phyloP scores from a whole-genome alignment of 2,329 filamentous ascomycete species.

The Verticillium nubilum region DNA sequence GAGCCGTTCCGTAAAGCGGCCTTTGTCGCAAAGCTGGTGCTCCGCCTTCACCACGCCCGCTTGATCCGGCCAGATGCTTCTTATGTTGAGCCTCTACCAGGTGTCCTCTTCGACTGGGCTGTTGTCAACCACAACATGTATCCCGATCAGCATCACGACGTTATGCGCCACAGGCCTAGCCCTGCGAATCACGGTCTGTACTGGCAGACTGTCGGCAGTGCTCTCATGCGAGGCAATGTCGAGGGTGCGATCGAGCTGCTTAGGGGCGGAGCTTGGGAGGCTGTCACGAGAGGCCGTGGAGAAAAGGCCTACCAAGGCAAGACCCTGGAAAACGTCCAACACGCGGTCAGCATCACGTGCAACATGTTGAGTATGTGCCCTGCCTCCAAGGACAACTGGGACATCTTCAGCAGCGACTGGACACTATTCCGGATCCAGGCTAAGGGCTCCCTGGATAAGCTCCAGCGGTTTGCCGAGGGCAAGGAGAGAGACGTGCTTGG shows the following conservation, averaged over 20 bases:
- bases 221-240: conserved; percentile 71
- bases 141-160: conserved; percentile 58
- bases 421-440: conserved; percentile 74
- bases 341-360: conserved; percentile 63
- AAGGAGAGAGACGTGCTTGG: conserved; percentile 38
- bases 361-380: conserved; percentile 70
- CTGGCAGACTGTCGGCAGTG: conserved; percentile 78
- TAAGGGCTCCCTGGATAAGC: conserved; percentile 59
- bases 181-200: conserved; percentile 73
- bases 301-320: conserved; percentile 66
- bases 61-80: conserved; percentile 25
- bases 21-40: conserved; percentile 70
- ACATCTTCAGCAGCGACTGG: conserved; percentile 79
- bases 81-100: conserved; percentile 55
- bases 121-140: conserved; percentile 69
- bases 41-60: conserved; percentile 70
- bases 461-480: conserved; percentile 77
- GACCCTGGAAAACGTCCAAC: conserved; percentile 73
- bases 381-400: conserved; percentile 54
- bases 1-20: conserved; percentile 68
- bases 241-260: conserved; percentile 62
- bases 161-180: conserved; percentile 61
- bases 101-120: conserved; percentile 79
- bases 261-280: conserved; percentile 69
- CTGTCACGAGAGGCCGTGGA: conserved; percentile 63